Conservation (phyloP, 441 rosid genomes). For the Capsella rubella region DNA sequence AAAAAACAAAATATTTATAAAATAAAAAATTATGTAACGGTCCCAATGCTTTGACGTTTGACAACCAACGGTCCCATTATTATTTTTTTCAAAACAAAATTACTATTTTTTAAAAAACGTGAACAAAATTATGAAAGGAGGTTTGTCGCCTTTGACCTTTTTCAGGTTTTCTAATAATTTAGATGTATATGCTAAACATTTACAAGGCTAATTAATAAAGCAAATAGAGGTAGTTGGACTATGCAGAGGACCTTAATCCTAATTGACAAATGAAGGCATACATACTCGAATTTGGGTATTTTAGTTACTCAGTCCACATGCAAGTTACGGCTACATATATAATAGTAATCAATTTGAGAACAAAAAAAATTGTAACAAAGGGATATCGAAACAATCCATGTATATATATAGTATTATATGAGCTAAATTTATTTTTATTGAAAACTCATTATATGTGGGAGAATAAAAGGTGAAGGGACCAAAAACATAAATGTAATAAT, state of each 20-base stretch:
- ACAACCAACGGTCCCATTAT: constrained; percentile 32
- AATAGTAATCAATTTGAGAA: too few relatives aligned
- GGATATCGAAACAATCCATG: background rate
- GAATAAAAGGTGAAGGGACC: constrained; percentile 38
- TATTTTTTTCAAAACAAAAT: constrained; percentile 18
- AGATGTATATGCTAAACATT: background rate
- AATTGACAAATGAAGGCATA: too few relatives aligned
- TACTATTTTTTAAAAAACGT: background rate
- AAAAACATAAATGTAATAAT: constrained; percentile 27
- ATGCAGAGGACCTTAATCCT: too few relatives aligned
- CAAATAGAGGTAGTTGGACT: constrained; percentile 10
- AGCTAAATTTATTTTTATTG: background rate
- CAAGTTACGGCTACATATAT: background rate
- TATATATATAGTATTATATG: background rate
- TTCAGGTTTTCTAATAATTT: background rate
- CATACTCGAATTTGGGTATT: background rate
- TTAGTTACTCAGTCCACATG: background rate
- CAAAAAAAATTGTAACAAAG: too few relatives aligned
- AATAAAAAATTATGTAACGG: background rate
- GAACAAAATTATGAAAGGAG: constrained; percentile 12
- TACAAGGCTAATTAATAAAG: constrained; percentile 17
- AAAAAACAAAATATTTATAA: background rate
- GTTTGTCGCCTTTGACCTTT: constrained; percentile 19
- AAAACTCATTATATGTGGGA: background rate
- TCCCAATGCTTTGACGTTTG: constrained; percentile 29